phyloP scores from a whole-genome alignment of 345 rosid species.

The Dovyalis caffra region DNA sequence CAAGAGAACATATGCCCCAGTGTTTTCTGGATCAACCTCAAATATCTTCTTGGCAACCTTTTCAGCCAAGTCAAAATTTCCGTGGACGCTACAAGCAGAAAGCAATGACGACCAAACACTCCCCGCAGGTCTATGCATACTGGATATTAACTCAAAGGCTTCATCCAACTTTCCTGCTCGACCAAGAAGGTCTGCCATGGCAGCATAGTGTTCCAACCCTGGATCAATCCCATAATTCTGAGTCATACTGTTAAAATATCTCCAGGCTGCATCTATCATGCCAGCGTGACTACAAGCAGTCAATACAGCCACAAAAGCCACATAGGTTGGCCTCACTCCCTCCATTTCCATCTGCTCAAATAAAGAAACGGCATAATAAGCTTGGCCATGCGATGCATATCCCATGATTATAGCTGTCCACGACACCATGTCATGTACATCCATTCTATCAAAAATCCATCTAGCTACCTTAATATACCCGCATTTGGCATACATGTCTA shows the following conservation, averaged over 20 bases:
- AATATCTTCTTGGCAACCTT: constrained; percentile 57
- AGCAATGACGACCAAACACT: constrained; percentile 71
- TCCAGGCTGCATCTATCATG: constrained; percentile 59
- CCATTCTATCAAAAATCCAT: constrained; percentile 59
- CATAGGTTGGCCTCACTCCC: constrained; percentile 51
- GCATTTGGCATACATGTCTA: constrained; percentile 91
- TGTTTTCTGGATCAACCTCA: constrained; percentile 57
- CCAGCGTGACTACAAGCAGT: constrained; percentile 93
- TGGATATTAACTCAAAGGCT: constrained; percentile 60
- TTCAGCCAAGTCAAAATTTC: constrained; percentile 72
- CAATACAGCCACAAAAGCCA: constrained; percentile 65
- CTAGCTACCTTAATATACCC: constrained; percentile 66
- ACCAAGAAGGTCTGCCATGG: constrained; percentile 78
- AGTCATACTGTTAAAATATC: constrained; percentile 57
- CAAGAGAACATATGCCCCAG: constrained; percentile 73
- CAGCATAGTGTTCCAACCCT: constrained; percentile 80
- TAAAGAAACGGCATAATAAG: constrained; percentile 61
- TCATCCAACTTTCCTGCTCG: constrained; percentile 87
- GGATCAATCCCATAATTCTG: constrained; percentile 52
- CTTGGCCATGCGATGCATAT: constrained; percentile 73
- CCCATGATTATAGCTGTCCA: constrained; percentile 95
- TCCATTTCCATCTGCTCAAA: constrained; percentile 65
- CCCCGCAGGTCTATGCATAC: constrained; percentile 49
- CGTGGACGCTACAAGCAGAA: constrained; percentile 74
- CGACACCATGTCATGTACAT: constrained; percentile 66